Evolutionary conservation across 1,284 basidiomycete species (phyloP), one percentile per base, ranked within the genome.

Genomic region (Ceratobasidium sp.): DNA sequence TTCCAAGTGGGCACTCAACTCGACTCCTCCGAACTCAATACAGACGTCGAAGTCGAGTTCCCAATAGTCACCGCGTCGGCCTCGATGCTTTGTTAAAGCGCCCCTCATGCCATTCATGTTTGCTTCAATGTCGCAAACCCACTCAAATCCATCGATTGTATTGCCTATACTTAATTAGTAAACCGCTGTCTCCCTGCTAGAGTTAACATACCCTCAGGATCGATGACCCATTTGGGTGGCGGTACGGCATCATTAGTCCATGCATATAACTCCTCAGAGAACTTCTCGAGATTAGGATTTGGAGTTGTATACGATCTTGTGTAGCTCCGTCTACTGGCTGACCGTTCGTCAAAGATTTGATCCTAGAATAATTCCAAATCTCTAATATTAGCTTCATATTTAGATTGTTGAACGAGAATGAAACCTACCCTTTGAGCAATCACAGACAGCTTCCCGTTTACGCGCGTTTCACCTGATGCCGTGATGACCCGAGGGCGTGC

Each of bases 1-100:
- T 15, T 62, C 58, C 31, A 62, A 35, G 27, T 25, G 38, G 7
- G 58, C 58, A 12, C 50, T 49, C 13, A 62, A n/a, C 31, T 62
- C 58, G 13, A 35, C 32, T 4, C 58, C 58, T 12, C 47, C 58
- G 38, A 62, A 50, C n/a, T 49, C 43, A 25, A 62, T 17, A 31
- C 58, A 62, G 5, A 62, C 17, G 6, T 49, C 32, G 50, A 62
- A 62, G 20, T 50, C 45, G 7, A 62, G 45, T 17, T 22, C 6
- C n/a, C 43, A 62, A 27, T 35, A 62, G 2, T 12, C 20, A 2
- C 32, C 58, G n/a, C n/a, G n/a, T n/a, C 12, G 13, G 17, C 58
- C 32, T 31, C 13, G 29, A 4, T 25, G 2, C 32, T 50, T 35
- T 20, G 20, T 32, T 12, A 62, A 27, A 2, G 58, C 43, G 20